Percentiles rank a stretch among this genome's conserved stretches.
These are phyloP conservation scores for Paratinospora sagittata DNA, from an alignment of 164 flowering plant species.

Conservation along the genomic window DNA sequence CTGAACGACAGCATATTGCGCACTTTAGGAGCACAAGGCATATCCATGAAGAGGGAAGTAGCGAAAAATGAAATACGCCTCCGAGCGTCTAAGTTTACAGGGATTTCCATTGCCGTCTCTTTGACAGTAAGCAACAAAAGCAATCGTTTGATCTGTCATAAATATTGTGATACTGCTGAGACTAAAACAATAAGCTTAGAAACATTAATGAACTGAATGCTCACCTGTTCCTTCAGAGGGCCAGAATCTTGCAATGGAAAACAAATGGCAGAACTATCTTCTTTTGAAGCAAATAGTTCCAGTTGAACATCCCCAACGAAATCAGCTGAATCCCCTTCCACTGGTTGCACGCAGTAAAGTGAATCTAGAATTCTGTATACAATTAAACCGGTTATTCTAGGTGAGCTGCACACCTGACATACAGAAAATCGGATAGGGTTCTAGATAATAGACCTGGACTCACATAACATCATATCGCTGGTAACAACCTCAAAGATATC, in stretches of 20 bases:
- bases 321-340: slow-evolving; percentile 22
- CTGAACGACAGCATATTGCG: slow-evolving; percentile 92
- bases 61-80: slow-evolving; percentile 89
- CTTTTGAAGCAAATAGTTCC: slow-evolving; percentile 48
- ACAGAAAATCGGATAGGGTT: neutral
- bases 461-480: slow-evolving; percentile 60
- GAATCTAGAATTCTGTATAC: slow-evolving; percentile 47
- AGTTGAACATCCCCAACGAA: slow-evolving; percentile 34
- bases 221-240: slow-evolving; percentile 57
- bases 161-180: slow-evolving; percentile 6
- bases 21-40: slow-evolving; percentile 90
- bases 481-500: slow-evolving; percentile 81
- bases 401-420: neutral
- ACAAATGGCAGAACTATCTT: slow-evolving; percentile 31
- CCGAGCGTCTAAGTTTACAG: slow-evolving; percentile 80
- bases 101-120: slow-evolving; percentile 82
- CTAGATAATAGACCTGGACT: slow-evolving; percentile 47
- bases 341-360: slow-evolving; percentile 31
- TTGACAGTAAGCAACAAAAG: slow-evolving; percentile 70
- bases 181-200: neutral
- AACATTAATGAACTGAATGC: neutral
- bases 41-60: slow-evolving; percentile 83
- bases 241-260: slow-evolving; percentile 63
- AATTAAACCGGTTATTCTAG: neutral
- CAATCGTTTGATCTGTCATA: slow-evolving; percentile 68